phyloP scores from a whole-genome alignment of 805 yeast species.

The Dipodascopsis uninucleata region DNA sequence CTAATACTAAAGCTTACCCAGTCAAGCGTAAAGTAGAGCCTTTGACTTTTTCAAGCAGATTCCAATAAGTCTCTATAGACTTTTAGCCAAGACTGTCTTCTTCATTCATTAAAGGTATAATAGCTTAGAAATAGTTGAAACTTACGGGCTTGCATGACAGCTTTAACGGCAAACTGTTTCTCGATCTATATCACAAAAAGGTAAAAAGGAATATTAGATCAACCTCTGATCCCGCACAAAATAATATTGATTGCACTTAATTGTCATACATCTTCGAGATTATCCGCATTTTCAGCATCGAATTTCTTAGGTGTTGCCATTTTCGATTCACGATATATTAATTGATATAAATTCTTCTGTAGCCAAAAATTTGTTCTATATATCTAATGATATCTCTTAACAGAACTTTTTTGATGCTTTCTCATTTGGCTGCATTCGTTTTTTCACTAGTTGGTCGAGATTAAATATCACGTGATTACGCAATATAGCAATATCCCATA shows the following conservation, averaged over 20 bases:
- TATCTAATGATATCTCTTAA: too few species aligned
- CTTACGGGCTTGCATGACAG: slow-evolving; percentile 81
- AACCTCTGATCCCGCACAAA: background rate
- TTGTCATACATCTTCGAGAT: slow-evolving; percentile 64
- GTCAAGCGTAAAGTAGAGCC: slow-evolving; percentile 70
- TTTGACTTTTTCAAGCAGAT: slow-evolving; percentile 61
- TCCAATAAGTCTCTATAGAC: slow-evolving; percentile 71
- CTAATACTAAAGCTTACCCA: slow-evolving; percentile 13
- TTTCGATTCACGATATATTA: too few species aligned
- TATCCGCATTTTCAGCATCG: slow-evolving; percentile 88
- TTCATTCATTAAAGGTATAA: too few species aligned
- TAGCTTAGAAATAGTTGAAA: too few species aligned
- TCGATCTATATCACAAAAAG: slow-evolving; percentile 72
- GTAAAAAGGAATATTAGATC: slow-evolving; percentile 25
- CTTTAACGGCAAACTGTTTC: slow-evolving; percentile 96
- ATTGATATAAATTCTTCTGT: too few species aligned
- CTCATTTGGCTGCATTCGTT: too few species aligned
- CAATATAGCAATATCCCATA: too few species aligned
- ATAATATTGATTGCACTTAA: background rate
- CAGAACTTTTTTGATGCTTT: too few species aligned
- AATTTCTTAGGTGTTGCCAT: slow-evolving; percentile 41
- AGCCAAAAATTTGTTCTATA: too few species aligned
- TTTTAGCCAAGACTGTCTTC: too few species aligned
- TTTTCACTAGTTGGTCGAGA: too few species aligned
- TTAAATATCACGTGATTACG: too few species aligned